Evolutionary conservation across 2,329 filamentous ascomycete species (phyloP), one percentile per base, ranked within the genome.

Genomic region (Didymella glomerata): DNA sequence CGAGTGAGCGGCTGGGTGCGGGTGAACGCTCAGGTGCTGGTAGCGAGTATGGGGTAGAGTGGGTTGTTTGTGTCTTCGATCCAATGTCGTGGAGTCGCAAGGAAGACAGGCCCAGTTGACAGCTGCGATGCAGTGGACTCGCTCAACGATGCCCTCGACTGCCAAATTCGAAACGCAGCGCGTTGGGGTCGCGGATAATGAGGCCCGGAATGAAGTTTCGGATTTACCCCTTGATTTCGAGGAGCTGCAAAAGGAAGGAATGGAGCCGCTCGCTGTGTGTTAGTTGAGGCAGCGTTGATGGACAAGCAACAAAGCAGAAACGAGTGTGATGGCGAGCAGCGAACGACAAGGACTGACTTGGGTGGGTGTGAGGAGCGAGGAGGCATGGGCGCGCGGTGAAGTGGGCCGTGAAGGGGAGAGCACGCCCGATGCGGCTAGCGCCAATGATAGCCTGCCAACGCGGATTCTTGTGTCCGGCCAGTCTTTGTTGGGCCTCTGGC

Each of bases 81-180:
- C 55, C 55, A 53, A 32, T 45, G 49, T 58, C 41, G 60, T 61
- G 53, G 45, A 55, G 64, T 60, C 16, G 51, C 47, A 50, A 46
- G 62, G 58, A 54, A 51, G 57, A 53, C 46, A 58, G 63, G 49
- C 55, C 48, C 53, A 27, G 58, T 48, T 59, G 65, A 58, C 62
- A 60, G 61, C 48, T 53, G 53, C 56, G 64, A 67, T 49, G 66
- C 58, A 59, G 67, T 69, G 66, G 69, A 70, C 70, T 75, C 73
- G 73, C 62, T 73, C 71, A 72, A 61, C 73, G 73, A 76, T 66
- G 69, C 60, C 69, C 64, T 68, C 63, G 59, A 66, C 58, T 66
- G 68, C 57, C 48, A 28, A 64, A 59, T 68, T 69, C 70, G 75
- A 77, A 77, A 77, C 75, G 65, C 72, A 66, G 67, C 63, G 74